phyloP scores from a whole-genome alignment of 2,329 filamentous ascomycete genomes.

The Dactylonectria macrodidyma region DNA sequence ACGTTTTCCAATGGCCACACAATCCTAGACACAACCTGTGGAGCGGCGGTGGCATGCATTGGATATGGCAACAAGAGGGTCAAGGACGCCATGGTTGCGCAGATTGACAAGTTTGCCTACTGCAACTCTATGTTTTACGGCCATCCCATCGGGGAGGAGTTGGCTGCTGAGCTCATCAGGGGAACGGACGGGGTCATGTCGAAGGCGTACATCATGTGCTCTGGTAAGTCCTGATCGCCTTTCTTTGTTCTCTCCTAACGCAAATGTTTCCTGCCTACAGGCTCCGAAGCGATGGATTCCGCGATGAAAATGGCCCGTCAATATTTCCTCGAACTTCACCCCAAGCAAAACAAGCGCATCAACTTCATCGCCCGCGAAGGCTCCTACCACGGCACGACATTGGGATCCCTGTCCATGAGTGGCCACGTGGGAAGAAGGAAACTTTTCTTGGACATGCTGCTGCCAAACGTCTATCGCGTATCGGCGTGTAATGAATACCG shows the following conservation, averaged over 20 bases:
- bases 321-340: slow-evolving; percentile 58
- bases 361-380: slow-evolving; percentile 77
- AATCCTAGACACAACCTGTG: slow-evolving; percentile 25
- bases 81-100: slow-evolving; percentile 39
- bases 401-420: slow-evolving; percentile 75
- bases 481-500: slow-evolving; percentile 40
- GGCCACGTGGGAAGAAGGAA: slow-evolving; percentile 35
- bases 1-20: slow-evolving; percentile 13
- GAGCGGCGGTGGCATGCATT: slow-evolving; percentile 39
- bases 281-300: slow-evolving; percentile 63
- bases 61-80: slow-evolving; percentile 39
- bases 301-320: slow-evolving; percentile 63
- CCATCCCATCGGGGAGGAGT: slow-evolving; percentile 38
- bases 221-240: slow-evolving; percentile 46
- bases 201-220: slow-evolving; percentile 54
- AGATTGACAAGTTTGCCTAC: slow-evolving; percentile 40
- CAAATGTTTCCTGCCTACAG: slow-evolving; percentile 48
- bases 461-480: slow-evolving; percentile 42
- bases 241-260: not conserved
- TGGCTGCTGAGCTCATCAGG: slow-evolving; percentile 45
- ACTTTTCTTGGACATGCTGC: slow-evolving; percentile 41
- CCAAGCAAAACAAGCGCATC: slow-evolving; percentile 68
- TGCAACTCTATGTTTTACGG: slow-evolving; percentile 41
- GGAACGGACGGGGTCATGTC: slow-evolving; percentile 53
- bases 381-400: slow-evolving; percentile 81